Percentiles rank a stretch among this genome's conserved stretches.
Evolutionary conservation across 257 asterid genomes (phyloP).

Genomic region (Gentiana dahurica): DNA sequence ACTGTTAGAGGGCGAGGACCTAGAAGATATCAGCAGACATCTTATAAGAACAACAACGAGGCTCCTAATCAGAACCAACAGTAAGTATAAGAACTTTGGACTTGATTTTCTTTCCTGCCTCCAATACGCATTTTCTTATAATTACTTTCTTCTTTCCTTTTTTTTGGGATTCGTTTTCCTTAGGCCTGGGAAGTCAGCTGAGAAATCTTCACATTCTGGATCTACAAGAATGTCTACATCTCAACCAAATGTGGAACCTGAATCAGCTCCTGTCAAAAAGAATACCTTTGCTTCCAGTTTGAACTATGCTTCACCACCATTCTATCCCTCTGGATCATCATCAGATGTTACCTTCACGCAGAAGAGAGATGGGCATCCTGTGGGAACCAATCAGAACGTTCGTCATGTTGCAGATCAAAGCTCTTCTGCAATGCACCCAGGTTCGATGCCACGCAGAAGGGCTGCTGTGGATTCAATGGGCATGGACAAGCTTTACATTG

Average conservation of each 20-base stretch:
- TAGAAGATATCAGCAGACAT: constrained; percentile 70
- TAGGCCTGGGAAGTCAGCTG: constrained; percentile 55
- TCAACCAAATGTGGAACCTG: constrained; percentile 36
- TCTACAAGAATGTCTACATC: constrained; percentile 38
- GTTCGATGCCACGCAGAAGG: constrained; percentile 42
- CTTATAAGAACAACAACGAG: constrained; percentile 45
- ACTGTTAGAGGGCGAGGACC: constrained; percentile 86
- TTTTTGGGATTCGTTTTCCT: constrained; percentile 10
- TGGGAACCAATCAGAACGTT: constrained; percentile 28
- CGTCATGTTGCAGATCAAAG: constrained; percentile 34
- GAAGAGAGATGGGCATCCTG: constrained; percentile 45
- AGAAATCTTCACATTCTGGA: constrained; percentile 32
- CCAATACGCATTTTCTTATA: neutral
- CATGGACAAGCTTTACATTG: constrained; percentile 43
- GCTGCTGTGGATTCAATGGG: constrained; percentile 44
- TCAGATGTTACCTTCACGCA: constrained; percentile 33
- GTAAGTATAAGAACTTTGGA: constrained; percentile 35
- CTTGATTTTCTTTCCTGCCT: neutral
- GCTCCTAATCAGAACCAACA: constrained; percentile 44
- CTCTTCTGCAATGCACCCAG: constrained; percentile 29
- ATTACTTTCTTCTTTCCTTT: neutral
- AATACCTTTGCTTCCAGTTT: constrained; percentile 67
- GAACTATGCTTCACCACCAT: constrained; percentile 95
- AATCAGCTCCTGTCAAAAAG: constrained; percentile 32
- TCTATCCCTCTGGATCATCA: constrained; percentile 87